Conservation (phyloP, 1,284 basidiomycete genomes). For the Apiotrichum siamense region DNA sequence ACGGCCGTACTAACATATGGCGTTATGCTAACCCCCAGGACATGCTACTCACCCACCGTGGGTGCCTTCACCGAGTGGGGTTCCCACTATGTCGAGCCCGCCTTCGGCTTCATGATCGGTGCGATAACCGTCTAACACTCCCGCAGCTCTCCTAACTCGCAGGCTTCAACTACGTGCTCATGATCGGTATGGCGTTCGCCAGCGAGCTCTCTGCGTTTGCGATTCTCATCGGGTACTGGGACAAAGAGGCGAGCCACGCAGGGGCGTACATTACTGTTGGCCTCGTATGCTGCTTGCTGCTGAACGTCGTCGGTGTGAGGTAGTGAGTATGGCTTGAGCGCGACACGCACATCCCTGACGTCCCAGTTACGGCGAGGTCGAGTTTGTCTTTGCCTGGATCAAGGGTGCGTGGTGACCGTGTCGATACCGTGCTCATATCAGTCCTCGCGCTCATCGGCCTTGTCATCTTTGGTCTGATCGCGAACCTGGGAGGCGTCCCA, state of each 20-base stretch:
- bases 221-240: conserved; percentile 73
- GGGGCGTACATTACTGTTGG: conserved; percentile 13
- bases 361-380: conserved; percentile 12
- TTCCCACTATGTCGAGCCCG: conserved; percentile 56
- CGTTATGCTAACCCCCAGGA: not conserved
- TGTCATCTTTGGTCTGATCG: conserved; percentile 60
- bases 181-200: conserved; percentile 47
- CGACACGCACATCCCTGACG: too few species aligned
- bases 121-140: not conserved
- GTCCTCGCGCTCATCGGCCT: conserved; percentile 48
- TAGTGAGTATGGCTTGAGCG: too few species aligned
- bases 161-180: conserved; percentile 57
- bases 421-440: not conserved
- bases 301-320: conserved; percentile 15
- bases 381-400: conserved; percentile 61
- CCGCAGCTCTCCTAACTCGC: not conserved
- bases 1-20: conserved; percentile 4
- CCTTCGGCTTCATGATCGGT: conserved; percentile 47
- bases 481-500: conserved; percentile 66
- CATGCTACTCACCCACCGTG: conserved; percentile 11
- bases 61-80: conserved; percentile 22
- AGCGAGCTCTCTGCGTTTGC: conserved; percentile 70
- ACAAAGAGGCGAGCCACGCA: conserved; percentile 38
- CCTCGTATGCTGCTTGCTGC: conserved; percentile 1
- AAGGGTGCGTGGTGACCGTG: conserved; percentile 67